A percentile compares a stretch with the other conserved stretches of the same genome.
Conservation (phyloP, 106 monocot genomes). For the Dioscorea zingiberensis region DNA sequence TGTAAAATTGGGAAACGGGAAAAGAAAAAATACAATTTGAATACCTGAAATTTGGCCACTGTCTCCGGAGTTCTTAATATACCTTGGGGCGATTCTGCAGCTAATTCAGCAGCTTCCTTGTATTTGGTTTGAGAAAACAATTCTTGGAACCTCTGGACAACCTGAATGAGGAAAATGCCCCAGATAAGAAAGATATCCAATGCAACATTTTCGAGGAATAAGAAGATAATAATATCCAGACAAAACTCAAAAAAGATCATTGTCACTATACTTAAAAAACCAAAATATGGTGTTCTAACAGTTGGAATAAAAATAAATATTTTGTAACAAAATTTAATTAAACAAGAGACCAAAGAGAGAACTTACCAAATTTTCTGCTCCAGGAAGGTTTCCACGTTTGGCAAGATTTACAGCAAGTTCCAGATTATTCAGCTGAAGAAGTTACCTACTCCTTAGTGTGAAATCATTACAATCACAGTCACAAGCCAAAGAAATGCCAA, state of each 20-base stretch:
- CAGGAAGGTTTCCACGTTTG: slow-evolving; percentile 94
- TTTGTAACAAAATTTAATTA: too few relatives aligned
- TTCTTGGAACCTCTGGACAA: slow-evolving; percentile 95
- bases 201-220: background rate
- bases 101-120: slow-evolving; percentile 98
- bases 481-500: too few relatives aligned
- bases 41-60: slow-evolving; percentile 96
- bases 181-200: background rate
- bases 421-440: slow-evolving; percentile 85
- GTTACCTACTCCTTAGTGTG: background rate
- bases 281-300: too few relatives aligned
- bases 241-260: background rate
- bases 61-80: slow-evolving; percentile 90
- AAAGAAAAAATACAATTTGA: too few relatives aligned
- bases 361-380: slow-evolving; percentile 93
- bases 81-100: slow-evolving; percentile 96
- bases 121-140: slow-evolving; percentile 96
- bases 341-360: background rate
- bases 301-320: too few relatives aligned
- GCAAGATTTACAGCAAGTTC: slow-evolving; percentile 98
- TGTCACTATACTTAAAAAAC: background rate
- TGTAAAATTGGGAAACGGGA: too few relatives aligned
- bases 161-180: slow-evolving; percentile 37
- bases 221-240: background rate
- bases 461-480: too few relatives aligned